Evolutionary conservation across 2,329 filamentous ascomycete species (phyloP).

Genomic region (Botrytis squamosa): DNA sequence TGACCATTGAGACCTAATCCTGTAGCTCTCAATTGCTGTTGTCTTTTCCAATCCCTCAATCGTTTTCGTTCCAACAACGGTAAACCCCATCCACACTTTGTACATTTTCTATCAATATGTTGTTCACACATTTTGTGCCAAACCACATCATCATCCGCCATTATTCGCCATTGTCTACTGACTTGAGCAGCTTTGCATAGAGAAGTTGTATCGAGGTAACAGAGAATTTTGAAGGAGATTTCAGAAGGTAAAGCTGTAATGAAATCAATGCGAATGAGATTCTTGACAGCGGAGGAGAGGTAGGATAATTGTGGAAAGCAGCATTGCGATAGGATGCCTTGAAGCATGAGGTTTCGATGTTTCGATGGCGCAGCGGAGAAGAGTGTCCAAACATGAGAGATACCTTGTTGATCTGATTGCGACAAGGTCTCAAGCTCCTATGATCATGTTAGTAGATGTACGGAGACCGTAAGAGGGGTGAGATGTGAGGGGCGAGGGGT

Average conservation of each 20-base stretch:
- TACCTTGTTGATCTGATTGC: constrained; percentile 85
- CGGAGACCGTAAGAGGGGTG: not conserved
- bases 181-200: constrained; percentile 96
- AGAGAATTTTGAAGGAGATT: constrained; percentile 89
- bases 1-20: constrained; percentile 56
- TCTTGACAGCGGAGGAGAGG: constrained; percentile 84
- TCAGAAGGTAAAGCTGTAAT: constrained; percentile 84
- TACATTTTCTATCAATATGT: constrained; percentile 90
- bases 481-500: not conserved
- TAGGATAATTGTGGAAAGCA: constrained; percentile 97
- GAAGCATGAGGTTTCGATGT: constrained; percentile 92
- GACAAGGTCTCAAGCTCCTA: constrained; percentile 81
- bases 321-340: constrained; percentile 93
- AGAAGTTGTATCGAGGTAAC: constrained; percentile 88
- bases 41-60: constrained; percentile 72
- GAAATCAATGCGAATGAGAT: constrained; percentile 97
- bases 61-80: constrained; percentile 86
- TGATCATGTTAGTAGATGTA: constrained; percentile 16
- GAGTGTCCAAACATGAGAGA: constrained; percentile 95
- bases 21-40: constrained; percentile 70
- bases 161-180: constrained; percentile 77
- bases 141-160: constrained; percentile 96
- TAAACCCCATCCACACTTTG: constrained; percentile 92
- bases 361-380: constrained; percentile 95
- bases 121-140: constrained; percentile 99